A percentile compares a stretch with the other conserved stretches of the same genome.
phyloP scores from a whole-genome alignment of 1,284 basidiomycete genomes.

The Coriolopsis trogii region DNA sequence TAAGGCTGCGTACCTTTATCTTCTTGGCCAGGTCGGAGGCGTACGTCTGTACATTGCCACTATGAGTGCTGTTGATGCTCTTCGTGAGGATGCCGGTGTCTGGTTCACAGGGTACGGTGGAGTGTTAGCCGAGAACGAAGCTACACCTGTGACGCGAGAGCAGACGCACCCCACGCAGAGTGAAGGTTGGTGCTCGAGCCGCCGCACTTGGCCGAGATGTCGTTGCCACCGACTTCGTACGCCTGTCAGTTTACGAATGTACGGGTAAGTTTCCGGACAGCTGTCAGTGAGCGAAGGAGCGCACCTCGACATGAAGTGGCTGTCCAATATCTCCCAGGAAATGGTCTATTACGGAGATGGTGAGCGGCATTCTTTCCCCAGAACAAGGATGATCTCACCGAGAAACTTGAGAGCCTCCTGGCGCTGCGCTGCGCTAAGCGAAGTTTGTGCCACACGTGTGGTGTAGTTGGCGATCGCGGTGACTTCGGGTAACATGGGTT shows the following conservation, averaged over 20 bases:
- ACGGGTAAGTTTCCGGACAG: background rate
- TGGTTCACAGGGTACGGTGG: constrained; percentile 16
- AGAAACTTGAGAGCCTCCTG: constrained; percentile 58
- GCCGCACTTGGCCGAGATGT: constrained; percentile 32
- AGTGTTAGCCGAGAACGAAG: background rate
- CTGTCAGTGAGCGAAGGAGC: background rate
- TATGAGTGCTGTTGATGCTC: constrained; percentile 44
- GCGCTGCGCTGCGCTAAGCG: constrained; percentile 42
- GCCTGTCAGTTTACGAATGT: constrained; percentile 1
- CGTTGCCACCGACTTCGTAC: constrained; percentile 32
- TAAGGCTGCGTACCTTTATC: constrained; percentile 34
- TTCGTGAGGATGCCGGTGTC: constrained; percentile 51
- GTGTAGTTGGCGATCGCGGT: constrained; percentile 59
- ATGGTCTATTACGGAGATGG: background rate
- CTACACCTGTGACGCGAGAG: too few relatives aligned
- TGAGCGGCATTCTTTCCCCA: background rate
- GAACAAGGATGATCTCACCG: constrained; percentile 20
- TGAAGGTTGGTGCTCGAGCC: constrained; percentile 50
- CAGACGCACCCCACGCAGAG: constrained; percentile 37
- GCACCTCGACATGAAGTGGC: constrained; percentile 26
- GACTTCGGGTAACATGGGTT: background rate
- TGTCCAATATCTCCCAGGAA: constrained; percentile 21
- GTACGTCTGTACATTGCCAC: constrained; percentile 38
- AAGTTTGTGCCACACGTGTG: constrained; percentile 46
- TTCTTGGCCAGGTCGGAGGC: constrained; percentile 44